Evolutionary conservation across 805 yeast species (phyloP), one percentile per base, ranked within the genome.

Genomic region (Wickerhamiella cacticola): DNA sequence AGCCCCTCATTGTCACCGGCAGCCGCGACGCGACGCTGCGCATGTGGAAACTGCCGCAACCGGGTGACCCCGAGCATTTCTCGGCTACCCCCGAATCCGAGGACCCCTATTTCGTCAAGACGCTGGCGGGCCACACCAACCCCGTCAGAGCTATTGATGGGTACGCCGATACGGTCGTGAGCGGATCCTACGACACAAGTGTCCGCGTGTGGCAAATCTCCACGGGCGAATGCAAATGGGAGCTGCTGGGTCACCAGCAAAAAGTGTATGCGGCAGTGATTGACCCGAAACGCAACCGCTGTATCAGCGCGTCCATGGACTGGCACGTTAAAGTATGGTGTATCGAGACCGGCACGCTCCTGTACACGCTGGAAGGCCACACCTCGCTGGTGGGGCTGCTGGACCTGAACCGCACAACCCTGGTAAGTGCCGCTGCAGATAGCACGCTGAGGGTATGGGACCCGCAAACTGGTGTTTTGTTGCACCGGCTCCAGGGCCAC

Each of bases 341-440:
- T 63, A 68, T 88, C 46, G 76, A 73, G 35, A 78, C 80, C 15
- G 95, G 96, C 7, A 70, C 74, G 51, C 73, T 81, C 44, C 64
- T 83, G 43, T 70, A 78, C 39, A 75, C 85, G 0, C 67, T 89
- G 41, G 86, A 80, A 49, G 96, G 96, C 1, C 98, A 92, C 63
- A 79, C 84, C 1, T 83, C 89, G 10, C 67, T 92, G 18, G 98
- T 92, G 13, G 98, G 97, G 0, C 68, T 92, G 12, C 69, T 89
- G 23, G 85, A 84, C 40, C 72, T 88, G 7, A 78, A 86, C 5
- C 79, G 81, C 22, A 78, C 80, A 29, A 79, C 77, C 42, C 68
- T 92, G 10, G 94, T 89, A 1, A 82, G 94, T 40, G 98, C 96
- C 0, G 97, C 96, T 2, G 97, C 97, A 0, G 98, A 92, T 63